phyloP scores from a whole-genome alignment of 2,329 filamentous ascomycete genomes.

The Passalora sequoiae region DNA sequence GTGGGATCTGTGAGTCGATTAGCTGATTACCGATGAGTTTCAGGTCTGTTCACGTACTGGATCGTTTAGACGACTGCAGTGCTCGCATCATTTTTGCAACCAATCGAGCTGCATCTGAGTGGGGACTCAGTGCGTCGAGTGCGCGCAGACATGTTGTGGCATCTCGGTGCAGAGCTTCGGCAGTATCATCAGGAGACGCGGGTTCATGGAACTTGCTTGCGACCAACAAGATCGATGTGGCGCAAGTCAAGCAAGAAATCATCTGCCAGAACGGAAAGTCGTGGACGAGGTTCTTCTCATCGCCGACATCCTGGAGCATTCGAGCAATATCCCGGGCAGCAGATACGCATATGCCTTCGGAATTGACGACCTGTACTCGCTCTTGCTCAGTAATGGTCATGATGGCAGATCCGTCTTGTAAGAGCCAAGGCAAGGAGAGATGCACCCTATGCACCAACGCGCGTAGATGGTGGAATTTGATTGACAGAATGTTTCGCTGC shows the following conservation, averaged over 20 bases:
- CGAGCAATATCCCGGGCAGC: constrained; percentile 10
- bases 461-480: constrained; percentile 13
- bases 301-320: constrained; percentile 4
- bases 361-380: constrained; percentile 5
- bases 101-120: constrained; percentile 6
- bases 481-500: constrained; percentile 7
- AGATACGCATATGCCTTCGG: constrained; percentile 8
- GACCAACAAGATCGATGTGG: constrained; percentile 11
- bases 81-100: constrained; percentile 12
- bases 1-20: no score
- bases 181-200: not conserved
- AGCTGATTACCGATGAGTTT: no score
- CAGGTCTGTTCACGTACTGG: not conserved
- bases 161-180: constrained; percentile 6
- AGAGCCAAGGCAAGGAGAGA: constrained; percentile 7
- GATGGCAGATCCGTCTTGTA: not conserved
- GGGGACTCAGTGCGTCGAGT: constrained; percentile 6
- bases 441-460: constrained; percentile 10
- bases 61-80: constrained; percentile 4
- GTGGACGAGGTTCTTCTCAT: constrained; percentile 7
- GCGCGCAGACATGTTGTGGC: constrained; percentile 8
- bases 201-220: constrained; percentile 6
- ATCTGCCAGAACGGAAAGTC: constrained; percentile 10
- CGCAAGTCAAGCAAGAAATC: constrained; percentile 9
- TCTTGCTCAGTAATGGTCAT: not conserved